These are phyloP conservation scores for Entonaema liquescens DNA, from an alignment of 495 filamentous ascomycete genomes.

Conservation along the genomic window DNA sequence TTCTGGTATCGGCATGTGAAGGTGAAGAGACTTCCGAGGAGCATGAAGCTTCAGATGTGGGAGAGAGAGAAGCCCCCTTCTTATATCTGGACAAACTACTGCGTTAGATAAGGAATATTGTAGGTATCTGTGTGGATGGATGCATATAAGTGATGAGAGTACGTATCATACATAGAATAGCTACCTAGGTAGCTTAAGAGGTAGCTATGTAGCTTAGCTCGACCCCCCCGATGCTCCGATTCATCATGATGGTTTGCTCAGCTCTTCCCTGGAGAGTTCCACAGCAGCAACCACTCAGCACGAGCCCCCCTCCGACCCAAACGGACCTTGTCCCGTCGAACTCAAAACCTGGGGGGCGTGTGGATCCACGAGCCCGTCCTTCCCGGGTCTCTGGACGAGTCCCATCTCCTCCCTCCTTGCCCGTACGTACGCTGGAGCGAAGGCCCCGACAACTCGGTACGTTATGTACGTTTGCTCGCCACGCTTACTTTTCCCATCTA, in stretches of 20 bases:
- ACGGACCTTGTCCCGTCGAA: conserved; percentile 37
- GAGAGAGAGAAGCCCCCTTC: not conserved
- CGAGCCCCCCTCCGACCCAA: conserved; percentile 25
- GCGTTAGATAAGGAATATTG: not conserved
- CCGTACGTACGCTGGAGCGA: not conserved
- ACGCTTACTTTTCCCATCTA: conserved; percentile 3
- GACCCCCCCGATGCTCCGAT: not conserved
- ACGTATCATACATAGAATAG: not conserved
- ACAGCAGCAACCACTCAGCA: conserved; percentile 22
- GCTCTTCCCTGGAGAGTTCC: conserved; percentile 24
- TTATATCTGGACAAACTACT: not conserved
- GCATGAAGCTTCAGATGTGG: not conserved
- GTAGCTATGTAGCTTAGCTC: not conserved
- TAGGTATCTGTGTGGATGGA: not conserved
- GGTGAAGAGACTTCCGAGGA: not conserved
- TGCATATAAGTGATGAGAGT: not conserved
- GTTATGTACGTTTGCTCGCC: conserved; percentile 13
- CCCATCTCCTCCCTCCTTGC: not conserved
- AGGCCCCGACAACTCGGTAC: conserved; percentile 19
- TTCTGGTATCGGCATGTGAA: not conserved
- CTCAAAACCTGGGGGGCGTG: conserved; percentile 30
- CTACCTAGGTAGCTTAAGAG: not conserved
- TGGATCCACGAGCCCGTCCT: conserved; percentile 14
- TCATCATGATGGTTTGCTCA: conserved; percentile 9
- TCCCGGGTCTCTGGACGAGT: conserved; percentile 34